Conservation (phyloP, 2,329 filamentous ascomycete genomes). For the Aspergillus pseudoglaucus region DNA sequence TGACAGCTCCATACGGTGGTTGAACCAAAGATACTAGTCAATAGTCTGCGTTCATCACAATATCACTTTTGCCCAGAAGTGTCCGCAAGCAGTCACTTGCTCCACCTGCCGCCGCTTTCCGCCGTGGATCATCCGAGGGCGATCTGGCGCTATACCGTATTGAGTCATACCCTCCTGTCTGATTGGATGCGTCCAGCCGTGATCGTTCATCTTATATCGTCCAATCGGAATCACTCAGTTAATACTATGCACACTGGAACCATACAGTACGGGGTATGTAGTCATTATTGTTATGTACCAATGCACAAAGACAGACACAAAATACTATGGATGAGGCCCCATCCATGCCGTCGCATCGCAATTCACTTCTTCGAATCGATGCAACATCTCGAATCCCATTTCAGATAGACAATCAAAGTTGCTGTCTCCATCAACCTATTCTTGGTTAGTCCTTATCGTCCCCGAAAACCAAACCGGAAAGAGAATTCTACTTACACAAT, state of each 20-base stretch:
- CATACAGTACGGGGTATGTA: no score
- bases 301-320: constrained; percentile 1
- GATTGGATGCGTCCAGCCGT: not conserved
- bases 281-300: no score
- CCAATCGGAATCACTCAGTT: not conserved
- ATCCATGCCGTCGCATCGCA: constrained; percentile 59
- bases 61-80: not conserved
- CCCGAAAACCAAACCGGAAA: not conserved
- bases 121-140: not conserved
- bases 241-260: no score
- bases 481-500: constrained; percentile 59
- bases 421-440: constrained; percentile 63
- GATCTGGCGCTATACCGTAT: not conserved
- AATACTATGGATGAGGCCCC: constrained; percentile 31
- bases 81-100: no score
- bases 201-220: not conserved
- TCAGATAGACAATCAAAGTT: constrained; percentile 65
- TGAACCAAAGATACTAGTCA: not conserved
- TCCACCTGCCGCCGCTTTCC: not conserved
- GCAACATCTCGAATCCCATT: constrained; percentile 74
- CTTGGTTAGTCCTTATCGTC: constrained; percentile 19
- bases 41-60: not conserved
- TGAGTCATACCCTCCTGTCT: not conserved
- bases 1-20: not conserved
- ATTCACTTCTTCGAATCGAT: constrained; percentile 76